These are phyloP conservation scores for Trichomonascaceae sp. DNA, from an alignment of 1,139 yeast species.

Conservation along the genomic window DNA sequence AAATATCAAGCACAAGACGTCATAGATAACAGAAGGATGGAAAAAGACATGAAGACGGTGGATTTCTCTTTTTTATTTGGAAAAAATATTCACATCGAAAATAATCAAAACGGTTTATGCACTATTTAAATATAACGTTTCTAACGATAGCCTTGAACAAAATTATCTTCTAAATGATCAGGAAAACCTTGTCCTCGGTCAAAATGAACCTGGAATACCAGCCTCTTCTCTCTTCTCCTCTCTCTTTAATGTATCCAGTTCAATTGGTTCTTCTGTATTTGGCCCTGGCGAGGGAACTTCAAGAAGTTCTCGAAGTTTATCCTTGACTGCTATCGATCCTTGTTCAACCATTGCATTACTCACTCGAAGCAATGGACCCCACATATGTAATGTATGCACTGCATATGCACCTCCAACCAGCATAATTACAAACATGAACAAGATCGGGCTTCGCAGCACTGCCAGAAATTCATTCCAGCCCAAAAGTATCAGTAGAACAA, in stretches of 20 bases:
- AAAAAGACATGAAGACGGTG: no score
- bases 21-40: no score
- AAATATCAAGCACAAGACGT: background rate
- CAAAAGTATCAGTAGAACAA: conserved; percentile 60
- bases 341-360: conserved; percentile 54
- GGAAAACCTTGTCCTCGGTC: background rate
- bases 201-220: background rate
- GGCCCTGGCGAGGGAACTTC: conserved; percentile 16
- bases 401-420: conserved; percentile 60
- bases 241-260: background rate
- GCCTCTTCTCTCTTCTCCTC: background rate
- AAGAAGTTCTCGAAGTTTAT: conserved; percentile 40
- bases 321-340: conserved; percentile 50
- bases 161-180: no score
- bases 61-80: no score
- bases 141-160: background rate
- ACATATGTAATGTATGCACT: conserved; percentile 62
- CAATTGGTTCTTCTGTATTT: conserved; percentile 1
- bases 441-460: conserved; percentile 67
- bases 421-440: conserved; percentile 54
- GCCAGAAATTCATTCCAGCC: conserved; percentile 98
- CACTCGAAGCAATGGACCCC: conserved; percentile 68
- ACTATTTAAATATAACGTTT: background rate
- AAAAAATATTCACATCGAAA: no score
- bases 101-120: background rate